phyloP scores from a whole-genome alignment of 148 eudicot species.

The Cornus controversa region DNA sequence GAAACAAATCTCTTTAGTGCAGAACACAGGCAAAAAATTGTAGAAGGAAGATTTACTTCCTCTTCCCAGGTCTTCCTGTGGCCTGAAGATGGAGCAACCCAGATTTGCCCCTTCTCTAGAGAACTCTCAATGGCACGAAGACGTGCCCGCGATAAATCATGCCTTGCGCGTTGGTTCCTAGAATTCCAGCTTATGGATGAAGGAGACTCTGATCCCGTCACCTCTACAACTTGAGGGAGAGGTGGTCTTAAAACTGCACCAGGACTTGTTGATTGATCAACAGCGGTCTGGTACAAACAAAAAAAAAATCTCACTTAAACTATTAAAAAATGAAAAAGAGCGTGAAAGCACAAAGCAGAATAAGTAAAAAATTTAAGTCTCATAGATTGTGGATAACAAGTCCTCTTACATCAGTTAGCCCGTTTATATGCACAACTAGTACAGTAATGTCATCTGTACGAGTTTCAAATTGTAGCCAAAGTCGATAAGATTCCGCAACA shows the following conservation, averaged over 20 bases:
- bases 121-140: constrained; percentile 93
- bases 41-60: constrained; percentile 52
- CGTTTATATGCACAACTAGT: constrained; percentile 82
- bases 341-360: background rate
- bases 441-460: constrained; percentile 98
- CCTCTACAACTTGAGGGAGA: constrained; percentile 71
- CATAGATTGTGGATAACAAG: constrained; percentile 5
- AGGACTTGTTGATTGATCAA: constrained; percentile 40
- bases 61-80: constrained; percentile 98
- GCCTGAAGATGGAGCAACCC: constrained; percentile 90
- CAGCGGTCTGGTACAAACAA: constrained; percentile 42
- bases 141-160: constrained; percentile 84
- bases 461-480: constrained; percentile 98
- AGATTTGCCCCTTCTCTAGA: constrained; percentile 73
- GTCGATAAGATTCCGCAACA: constrained; percentile 98
- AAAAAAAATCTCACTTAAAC: constrained; percentile 1
- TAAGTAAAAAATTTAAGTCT: background rate
- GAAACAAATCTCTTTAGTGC: background rate
- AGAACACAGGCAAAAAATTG: constrained; percentile 10
- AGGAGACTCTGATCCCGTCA: constrained; percentile 89
- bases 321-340: background rate
- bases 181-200: constrained; percentile 58
- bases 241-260: constrained; percentile 46
- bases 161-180: constrained; percentile 70
- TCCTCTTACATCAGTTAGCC: constrained; percentile 63